Evolutionary conservation across 306 rosid species (phyloP).

Genomic region (Vicia villosa): DNA sequence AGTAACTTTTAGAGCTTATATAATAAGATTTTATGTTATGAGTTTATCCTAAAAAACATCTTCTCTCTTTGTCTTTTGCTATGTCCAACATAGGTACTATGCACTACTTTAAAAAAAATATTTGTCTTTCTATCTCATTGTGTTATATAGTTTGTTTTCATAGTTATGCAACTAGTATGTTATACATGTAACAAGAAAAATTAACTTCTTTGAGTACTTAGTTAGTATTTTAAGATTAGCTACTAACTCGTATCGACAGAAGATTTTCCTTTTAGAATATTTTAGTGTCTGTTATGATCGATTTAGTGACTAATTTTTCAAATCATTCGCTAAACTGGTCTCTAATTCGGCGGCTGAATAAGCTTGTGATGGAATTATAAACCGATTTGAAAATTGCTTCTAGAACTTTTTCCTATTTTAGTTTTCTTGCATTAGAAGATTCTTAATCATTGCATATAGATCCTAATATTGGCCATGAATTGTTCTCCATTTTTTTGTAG

Average conservation of each 20-base stretch:
- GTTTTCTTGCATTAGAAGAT: conserved; percentile 4
- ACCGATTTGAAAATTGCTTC: neutral
- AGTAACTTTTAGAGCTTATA: conserved; percentile 32
- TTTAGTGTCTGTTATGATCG: neutral
- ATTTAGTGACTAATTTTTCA: neutral
- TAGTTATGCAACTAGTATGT: neutral
- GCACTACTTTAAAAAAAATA: neutral
- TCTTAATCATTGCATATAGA: neutral
- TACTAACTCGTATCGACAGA: neutral
- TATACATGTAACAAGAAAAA: conserved; percentile 1
- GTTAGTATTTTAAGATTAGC: neutral
- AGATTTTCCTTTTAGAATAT: neutral
- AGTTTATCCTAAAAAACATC: neutral
- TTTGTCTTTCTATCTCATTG: conserved; percentile 19
- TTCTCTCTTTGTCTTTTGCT: conserved; percentile 30
- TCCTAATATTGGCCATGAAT: conserved; percentile 18
- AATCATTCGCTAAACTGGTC: neutral
- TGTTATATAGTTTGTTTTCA: conserved; percentile 3
- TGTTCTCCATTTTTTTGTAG: conserved; percentile 41
- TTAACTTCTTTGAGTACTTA: neutral
- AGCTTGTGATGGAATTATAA: neutral
- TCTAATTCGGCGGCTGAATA: neutral
- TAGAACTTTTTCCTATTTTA: neutral
- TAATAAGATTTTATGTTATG: conserved; percentile 29
- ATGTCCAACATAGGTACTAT: conserved; percentile 25